Base-by-base conservation (phyloP, 2,329 filamentous ascomycete species). In the Thyridium curvatum region DNA sequence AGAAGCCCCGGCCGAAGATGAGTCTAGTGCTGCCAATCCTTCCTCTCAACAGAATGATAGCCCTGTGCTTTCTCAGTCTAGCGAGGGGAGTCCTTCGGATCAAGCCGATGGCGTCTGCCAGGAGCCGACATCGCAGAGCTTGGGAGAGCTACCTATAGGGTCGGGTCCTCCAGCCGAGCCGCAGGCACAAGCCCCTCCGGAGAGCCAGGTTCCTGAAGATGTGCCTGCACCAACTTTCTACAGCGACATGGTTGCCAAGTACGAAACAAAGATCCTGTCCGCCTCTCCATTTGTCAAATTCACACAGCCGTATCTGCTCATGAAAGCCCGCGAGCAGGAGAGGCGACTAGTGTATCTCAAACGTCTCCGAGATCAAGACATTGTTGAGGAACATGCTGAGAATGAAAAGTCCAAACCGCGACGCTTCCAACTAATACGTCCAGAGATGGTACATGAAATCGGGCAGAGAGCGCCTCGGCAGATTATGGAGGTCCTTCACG, bases 201-300 rank as follows among this genome's bases (percentile, higher is more conserved):
- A 77, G 28, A 71, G 66, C 37, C 75, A 81, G 33, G 72, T 86
- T 4, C 83, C 83, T 4, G 86, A 91, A 50, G 84, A 91, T 56
- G 71, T 87, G 31, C 86, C 87, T 1, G 86, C 88, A 69, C 87
- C 91, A 3, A 94, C 86, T 1, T 95, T 90, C 54, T 97, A 97
- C 57, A 90, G 90, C 55, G 88, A 95, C 55, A 87, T 96, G 74
- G 89, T 97, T 30, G 82, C 88, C 41, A 91, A 94, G 52, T 89
- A 94, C 53, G 81, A 94, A 53, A 95, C 89, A 6, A 94, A 91
- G 54, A 84, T 98, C 33, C 68, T 98, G 6, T 98, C 94, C 2
- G 88, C 89, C 1, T 98, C 93, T 0, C 93, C 93, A 0, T 97
- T 95, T 55, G 93, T 98, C 47, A 91, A 88, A 53, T 98, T 97